Conservation (phyloP, 306 rosid species). For the Potentilla sterilis region DNA sequence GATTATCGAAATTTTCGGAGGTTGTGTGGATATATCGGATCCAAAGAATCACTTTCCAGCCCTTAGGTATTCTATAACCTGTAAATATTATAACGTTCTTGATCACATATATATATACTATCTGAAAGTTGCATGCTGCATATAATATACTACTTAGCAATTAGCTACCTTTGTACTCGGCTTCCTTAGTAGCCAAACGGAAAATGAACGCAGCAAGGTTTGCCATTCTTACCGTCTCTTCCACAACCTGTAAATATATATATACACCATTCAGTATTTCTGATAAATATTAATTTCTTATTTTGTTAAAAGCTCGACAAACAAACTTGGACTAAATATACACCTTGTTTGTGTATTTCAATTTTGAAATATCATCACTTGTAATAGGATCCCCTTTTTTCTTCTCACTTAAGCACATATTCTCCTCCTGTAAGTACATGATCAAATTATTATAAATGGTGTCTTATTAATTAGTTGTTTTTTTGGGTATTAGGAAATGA, state of each 20-base stretch:
- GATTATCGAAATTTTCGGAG: conserved; percentile 27
- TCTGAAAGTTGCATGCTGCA: background rate
- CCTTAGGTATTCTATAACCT: conserved; percentile 36
- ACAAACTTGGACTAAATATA: too few species aligned
- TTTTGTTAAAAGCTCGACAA: background rate
- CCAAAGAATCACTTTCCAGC: conserved; percentile 25
- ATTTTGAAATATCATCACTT: conserved; percentile 29
- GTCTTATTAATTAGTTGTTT: too few species aligned
- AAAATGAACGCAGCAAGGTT: conserved; percentile 28
- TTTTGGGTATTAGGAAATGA: background rate
- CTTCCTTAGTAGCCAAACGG: conserved; percentile 27
- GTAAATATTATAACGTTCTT: background rate
- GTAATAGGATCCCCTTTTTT: conserved; percentile 28
- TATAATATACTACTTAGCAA: background rate
- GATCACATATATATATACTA: background rate
- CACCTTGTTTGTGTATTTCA: conserved; percentile 44
- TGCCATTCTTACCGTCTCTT: conserved; percentile 41
- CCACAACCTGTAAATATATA: conserved; percentile 35
- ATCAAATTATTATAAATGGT: too few species aligned
- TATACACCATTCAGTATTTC: background rate
- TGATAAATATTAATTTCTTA: background rate
- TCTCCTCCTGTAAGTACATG: too few species aligned
- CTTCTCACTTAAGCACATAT: too few species aligned
- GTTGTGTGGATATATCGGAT: conserved; percentile 25
- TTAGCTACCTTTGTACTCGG: conserved; percentile 32